Evolutionary conservation across 2,329 filamentous ascomycete genomes (phyloP).

Genomic region (Pyrenophora seminiperda): DNA sequence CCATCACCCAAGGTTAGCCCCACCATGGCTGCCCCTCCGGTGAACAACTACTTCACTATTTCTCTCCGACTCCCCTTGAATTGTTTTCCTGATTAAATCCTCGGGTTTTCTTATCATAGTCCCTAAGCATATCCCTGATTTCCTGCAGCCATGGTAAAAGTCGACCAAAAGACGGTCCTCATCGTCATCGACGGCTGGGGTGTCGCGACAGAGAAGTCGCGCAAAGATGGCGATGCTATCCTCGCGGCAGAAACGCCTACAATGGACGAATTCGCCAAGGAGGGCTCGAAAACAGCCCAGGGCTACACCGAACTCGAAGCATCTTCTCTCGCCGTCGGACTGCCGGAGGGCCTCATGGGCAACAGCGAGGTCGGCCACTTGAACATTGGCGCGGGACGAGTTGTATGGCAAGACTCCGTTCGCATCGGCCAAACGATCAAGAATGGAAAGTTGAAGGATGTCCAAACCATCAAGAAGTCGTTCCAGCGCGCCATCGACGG

Average conservation of each 20-base stretch:
- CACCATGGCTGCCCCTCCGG: constrained; percentile 36
- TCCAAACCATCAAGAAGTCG: constrained; percentile 76
- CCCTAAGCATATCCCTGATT: constrained; percentile 17
- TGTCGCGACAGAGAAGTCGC: constrained; percentile 77
- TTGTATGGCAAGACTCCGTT: constrained; percentile 95
- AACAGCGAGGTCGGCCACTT: constrained; percentile 98
- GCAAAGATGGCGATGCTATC: constrained; percentile 92
- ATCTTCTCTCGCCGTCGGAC: constrained; percentile 91
- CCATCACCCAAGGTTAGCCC: constrained; percentile 19
- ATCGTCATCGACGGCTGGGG: constrained; percentile 99
- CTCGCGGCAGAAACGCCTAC: constrained; percentile 88
- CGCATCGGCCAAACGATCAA: constrained; percentile 94
- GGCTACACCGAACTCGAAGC: constrained; percentile 94
- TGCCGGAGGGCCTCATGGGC: constrained; percentile 97
- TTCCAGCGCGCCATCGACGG: constrained; percentile 82
- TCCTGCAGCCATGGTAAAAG: constrained; percentile 63
- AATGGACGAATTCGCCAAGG: constrained; percentile 82
- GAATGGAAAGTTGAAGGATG: constrained; percentile 77
- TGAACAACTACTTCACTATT: constrained; percentile 19
- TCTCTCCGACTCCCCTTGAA: constrained; percentile 2
- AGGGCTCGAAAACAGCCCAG: constrained; percentile 72
- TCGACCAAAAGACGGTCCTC: constrained; percentile 72
- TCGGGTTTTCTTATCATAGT: background rate
- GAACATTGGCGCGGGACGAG: constrained; percentile 96
- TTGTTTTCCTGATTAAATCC: background rate